phyloP scores from a whole-genome alignment of 768 basidiomycete species.

The Serpula lacrymans region DNA sequence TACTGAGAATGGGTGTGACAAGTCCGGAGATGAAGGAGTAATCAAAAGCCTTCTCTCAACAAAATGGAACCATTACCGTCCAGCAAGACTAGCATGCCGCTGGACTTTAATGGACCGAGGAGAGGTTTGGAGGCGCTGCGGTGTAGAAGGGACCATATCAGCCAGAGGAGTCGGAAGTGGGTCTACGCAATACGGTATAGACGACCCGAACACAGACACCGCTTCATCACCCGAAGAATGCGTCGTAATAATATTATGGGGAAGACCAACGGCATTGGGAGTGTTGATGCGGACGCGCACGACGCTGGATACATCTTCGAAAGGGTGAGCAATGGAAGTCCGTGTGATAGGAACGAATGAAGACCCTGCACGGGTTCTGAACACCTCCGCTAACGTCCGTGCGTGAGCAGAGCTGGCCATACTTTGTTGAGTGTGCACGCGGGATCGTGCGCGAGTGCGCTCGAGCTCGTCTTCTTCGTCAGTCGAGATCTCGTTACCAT shows the following conservation, averaged over 20 bases:
- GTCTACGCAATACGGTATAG: constrained; percentile 24
- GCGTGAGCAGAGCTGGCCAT: constrained; percentile 5
- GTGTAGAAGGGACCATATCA: constrained; percentile 40
- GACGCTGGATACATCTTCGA: constrained; percentile 6
- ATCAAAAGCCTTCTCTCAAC: too few relatives aligned
- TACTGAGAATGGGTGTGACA: too few relatives aligned
- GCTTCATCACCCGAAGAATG: background rate
- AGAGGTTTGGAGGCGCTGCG: constrained; percentile 10
- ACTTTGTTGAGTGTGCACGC: constrained; percentile 28
- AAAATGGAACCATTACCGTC: constrained; percentile 23
- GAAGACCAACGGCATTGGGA: constrained; percentile 7
- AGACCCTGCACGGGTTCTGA: too few relatives aligned
- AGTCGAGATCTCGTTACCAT: constrained; percentile 62
- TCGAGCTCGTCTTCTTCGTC: constrained; percentile 63
- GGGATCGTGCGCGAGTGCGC: constrained; percentile 46
- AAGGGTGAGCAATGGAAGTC: background rate
- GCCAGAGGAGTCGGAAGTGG: constrained; percentile 58
- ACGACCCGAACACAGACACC: background rate
- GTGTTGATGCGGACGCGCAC: constrained; percentile 5
- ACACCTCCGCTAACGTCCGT: constrained; percentile 5
- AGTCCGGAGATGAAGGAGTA: too few relatives aligned
- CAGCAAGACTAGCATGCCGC: constrained; percentile 28
- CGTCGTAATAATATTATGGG: constrained; percentile 1
- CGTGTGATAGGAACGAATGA: constrained; percentile 3
- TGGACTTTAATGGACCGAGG: constrained; percentile 17